Percentiles rank a stretch among this genome's conserved stretches.
phyloP scores from a whole-genome alignment of 2,329 filamentous ascomycete genomes.

The Penicillium sp. region DNA sequence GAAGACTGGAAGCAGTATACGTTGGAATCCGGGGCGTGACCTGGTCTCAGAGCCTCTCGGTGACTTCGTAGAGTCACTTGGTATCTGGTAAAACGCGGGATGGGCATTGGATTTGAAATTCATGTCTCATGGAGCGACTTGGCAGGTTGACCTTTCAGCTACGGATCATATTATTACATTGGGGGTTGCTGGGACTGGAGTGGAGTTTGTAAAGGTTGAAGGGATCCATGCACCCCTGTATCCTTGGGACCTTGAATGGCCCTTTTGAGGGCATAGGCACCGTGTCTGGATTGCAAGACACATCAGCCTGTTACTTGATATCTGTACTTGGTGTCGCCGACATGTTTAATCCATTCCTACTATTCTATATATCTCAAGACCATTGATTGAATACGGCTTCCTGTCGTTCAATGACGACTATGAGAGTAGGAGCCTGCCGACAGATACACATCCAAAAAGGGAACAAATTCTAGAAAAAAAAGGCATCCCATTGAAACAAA shows the following conservation, averaged over 20 bases:
- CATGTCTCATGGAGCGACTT: too few species aligned
- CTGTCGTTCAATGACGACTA: too few species aligned
- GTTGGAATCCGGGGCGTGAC: not conserved
- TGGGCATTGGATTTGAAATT: not conserved
- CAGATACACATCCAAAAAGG: not conserved
- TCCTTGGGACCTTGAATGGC: not conserved
- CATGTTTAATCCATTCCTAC: not conserved
- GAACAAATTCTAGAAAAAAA: not conserved
- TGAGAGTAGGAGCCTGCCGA: too few species aligned
- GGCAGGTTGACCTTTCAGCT: too few species aligned
- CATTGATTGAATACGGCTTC: too few species aligned
- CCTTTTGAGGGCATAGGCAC: not conserved
- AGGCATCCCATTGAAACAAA: constrained; percentile 11
- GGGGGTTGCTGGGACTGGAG: too few species aligned
- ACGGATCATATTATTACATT: too few species aligned
- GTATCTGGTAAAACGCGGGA: not conserved
- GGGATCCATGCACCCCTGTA: not conserved
- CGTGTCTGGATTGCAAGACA: not conserved
- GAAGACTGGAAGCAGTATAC: not conserved
- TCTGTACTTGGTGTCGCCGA: not conserved
- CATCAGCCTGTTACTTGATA: not conserved
- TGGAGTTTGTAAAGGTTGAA: not conserved
- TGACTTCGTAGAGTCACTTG: not conserved
- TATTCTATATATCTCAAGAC: not conserved
- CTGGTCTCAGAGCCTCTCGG: not conserved